Evolutionary conservation across 257 asterid genomes (phyloP), one percentile per base, ranked within the genome.

Genomic region (Leptodermis oblonga): DNA sequence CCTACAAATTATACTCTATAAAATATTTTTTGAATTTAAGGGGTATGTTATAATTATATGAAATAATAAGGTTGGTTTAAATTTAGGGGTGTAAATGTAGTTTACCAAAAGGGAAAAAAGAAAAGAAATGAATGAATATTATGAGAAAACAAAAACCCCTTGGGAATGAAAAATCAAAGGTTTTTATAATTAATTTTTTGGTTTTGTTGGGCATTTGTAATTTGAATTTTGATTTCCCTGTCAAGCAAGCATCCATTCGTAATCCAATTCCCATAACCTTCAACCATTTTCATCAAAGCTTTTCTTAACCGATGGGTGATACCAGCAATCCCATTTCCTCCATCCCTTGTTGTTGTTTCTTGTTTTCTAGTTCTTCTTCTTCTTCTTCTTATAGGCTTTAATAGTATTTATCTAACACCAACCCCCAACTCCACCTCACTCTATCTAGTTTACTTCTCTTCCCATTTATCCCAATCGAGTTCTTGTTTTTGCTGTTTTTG

Each of bases 201-300:
- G n/a, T n/a, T n/a, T n/a, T n/a, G 54, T 62, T 37, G 53, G 62
- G 72, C 75, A 54, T 56, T 30, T 72, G 26, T 56, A 46, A 45
- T n/a, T 42, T 75, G 85, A 74, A 82, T 84, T 81, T 90, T 94
- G 96, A 85, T 88, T 88, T 90, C 96, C 96, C 96, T 90, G 97
- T 90, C 85, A 75, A 86, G 89, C 97, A 90, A 88, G 95, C 86
- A 82, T 84, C 70, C 73, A 52, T 52, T 52, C 9, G 59, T 63
- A 81, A 79, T 37, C 68, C 60, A 9, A 20, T 39, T 9, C 43
- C 48, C 67, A 1, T 51, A 51, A 51, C 58, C 28, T 2, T 18
- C n/a, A n/a, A n/a, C n/a, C 58, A 74, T 81, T 75, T 79, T 65
- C n/a, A n/a, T n/a, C n/a, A n/a, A 62, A 46, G 67, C 58, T 75